Percentiles rank a stretch among this genome's conserved stretches.
Conservation (phyloP, 352 stramenopile species). For the Pythium oligandrum region DNA sequence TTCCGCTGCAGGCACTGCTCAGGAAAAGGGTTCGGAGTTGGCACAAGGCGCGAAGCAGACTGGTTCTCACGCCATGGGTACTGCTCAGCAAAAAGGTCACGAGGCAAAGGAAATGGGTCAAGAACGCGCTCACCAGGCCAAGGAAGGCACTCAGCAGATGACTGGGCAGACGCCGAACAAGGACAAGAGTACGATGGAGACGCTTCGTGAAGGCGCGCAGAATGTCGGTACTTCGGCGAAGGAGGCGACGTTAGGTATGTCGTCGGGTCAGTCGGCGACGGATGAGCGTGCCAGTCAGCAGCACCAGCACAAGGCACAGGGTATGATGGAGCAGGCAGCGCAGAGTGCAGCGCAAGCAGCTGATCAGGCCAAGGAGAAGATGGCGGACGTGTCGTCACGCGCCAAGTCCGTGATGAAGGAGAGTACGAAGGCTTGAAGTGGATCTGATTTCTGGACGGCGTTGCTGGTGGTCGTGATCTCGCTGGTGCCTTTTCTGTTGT, state of each 20-base stretch:
- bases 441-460: conserved; percentile 2
- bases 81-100: too few relatives aligned
- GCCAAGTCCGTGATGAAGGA: conserved; percentile 24
- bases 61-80: too few relatives aligned
- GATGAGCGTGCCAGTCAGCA: conserved; percentile 16
- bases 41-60: too few relatives aligned
- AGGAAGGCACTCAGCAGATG: conserved; percentile 9
- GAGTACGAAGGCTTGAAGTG: conserved; percentile 16
- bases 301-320: conserved; percentile 9
- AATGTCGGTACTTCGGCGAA: conserved; percentile 15
- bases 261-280: conserved; percentile 20
- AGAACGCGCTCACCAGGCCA: too few relatives aligned
- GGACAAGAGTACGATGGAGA: conserved; percentile 8
- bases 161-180: conserved; percentile 17
- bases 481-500: conserved; percentile 15
- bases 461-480: conserved; percentile 6
- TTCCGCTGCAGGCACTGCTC: too few relatives aligned
- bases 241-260: conserved; percentile 25
- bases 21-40: too few relatives aligned
- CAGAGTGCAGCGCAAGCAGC: conserved; percentile 12
- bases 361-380: conserved; percentile 22
- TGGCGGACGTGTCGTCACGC: conserved; percentile 18
- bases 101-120: too few relatives aligned
- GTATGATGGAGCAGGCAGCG: conserved; percentile 11
- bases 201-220: conserved; percentile 12